Conservation (phyloP, 1,284 basidiomycete genomes). For the Cutaneotrichosporon sp. region DNA sequence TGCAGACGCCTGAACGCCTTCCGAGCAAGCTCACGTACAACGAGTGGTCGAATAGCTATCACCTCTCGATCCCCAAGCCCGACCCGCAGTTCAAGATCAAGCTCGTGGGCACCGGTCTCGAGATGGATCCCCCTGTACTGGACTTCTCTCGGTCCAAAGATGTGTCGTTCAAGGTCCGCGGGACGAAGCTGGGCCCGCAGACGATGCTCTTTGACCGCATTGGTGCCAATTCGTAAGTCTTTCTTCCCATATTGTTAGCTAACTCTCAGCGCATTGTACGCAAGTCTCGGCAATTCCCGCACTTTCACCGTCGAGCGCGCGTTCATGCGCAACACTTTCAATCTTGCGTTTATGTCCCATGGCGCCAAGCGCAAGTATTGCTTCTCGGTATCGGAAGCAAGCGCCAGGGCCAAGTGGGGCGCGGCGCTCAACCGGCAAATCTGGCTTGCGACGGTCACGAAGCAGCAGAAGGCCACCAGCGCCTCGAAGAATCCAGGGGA, state of each 20-base stretch:
- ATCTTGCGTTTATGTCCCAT: slow-evolving; percentile 70
- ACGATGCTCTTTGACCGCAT: slow-evolving; percentile 72
- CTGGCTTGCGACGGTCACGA: slow-evolving; percentile 63
- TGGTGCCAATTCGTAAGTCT: slow-evolving; percentile 63
- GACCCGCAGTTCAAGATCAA: slow-evolving; percentile 74
- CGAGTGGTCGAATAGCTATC: slow-evolving; percentile 75
- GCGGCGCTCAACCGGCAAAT: slow-evolving; percentile 66
- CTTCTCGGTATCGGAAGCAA: slow-evolving; percentile 78
- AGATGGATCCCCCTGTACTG: slow-evolving; percentile 76
- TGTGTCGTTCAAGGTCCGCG: slow-evolving; percentile 81
- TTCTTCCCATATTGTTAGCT: not conserved
- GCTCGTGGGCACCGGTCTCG: slow-evolving; percentile 74
- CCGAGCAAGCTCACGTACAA: slow-evolving; percentile 75
- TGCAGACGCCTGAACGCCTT: slow-evolving; percentile 62
- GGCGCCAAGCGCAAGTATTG: slow-evolving; percentile 76
- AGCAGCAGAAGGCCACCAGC: slow-evolving; percentile 33
- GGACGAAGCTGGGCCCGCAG: slow-evolving; percentile 71
- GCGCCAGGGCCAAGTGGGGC: slow-evolving; percentile 69
- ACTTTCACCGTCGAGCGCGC: slow-evolving; percentile 75
- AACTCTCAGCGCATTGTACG: slow-evolving; percentile 57
- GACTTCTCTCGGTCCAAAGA: slow-evolving; percentile 69
- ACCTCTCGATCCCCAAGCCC: slow-evolving; percentile 70
- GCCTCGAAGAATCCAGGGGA: slow-evolving; percentile 7
- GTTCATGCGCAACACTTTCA: slow-evolving; percentile 91
- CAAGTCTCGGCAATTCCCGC: slow-evolving; percentile 68